Evolutionary conservation across 371 early-diverging fungal genomes (phyloP).

Genomic region (Fennellomyces sp.): DNA sequence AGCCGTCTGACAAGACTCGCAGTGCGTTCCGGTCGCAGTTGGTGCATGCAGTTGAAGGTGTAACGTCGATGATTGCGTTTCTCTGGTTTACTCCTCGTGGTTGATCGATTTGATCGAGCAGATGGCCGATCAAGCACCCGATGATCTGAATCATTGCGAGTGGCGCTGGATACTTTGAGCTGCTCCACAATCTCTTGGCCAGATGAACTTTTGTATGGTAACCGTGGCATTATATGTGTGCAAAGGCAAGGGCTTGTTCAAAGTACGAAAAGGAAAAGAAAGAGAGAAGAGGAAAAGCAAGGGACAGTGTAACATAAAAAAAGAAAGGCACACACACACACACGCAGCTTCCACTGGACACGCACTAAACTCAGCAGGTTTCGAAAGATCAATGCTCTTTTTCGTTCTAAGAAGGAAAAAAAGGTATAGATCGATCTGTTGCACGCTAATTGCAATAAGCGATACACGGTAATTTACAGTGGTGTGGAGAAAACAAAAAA

Average conservation of each 20-base stretch:
- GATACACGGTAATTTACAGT: too few relatives aligned
- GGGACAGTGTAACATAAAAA: neutral
- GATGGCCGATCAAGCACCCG: neutral
- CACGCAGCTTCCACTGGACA: too few relatives aligned
- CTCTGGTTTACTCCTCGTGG: neutral
- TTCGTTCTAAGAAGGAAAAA: too few relatives aligned
- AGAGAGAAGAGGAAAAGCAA: neutral
- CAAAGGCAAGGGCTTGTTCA: neutral
- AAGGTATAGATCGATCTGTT: too few relatives aligned
- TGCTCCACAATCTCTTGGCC: slow-evolving; percentile 10
- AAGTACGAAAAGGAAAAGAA: neutral
- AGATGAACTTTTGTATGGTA: slow-evolving; percentile 2
- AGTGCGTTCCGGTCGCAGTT: slow-evolving; percentile 7
- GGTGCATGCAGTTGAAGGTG: slow-evolving; percentile 10
- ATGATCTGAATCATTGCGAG: neutral
- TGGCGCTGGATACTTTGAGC: neutral
- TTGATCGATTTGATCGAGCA: neutral
- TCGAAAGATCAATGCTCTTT: too few relatives aligned
- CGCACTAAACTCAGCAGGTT: too few relatives aligned
- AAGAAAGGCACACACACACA: neutral
- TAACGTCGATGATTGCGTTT: slow-evolving; percentile 13
- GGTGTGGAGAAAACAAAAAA: too few relatives aligned
- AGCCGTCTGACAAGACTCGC: slow-evolving; percentile 1
- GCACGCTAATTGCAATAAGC: too few relatives aligned
- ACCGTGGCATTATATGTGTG: neutral